These are phyloP conservation scores for Ogataea dorogensis DNA, from an alignment of 805 yeast species.

Conservation along the genomic window DNA sequence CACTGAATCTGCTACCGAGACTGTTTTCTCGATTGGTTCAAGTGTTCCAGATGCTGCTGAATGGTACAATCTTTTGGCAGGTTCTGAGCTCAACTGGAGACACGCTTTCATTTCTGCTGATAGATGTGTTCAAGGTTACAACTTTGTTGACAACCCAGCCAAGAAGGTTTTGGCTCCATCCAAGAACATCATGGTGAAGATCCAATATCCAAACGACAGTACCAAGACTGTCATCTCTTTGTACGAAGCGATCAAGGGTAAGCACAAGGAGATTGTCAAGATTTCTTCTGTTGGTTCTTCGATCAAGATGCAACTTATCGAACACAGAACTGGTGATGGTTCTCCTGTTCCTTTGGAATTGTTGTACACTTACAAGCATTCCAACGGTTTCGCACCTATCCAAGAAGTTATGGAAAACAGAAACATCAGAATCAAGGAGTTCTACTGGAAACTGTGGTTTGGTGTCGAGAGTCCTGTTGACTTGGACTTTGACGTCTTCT, in stretches of 20 bases:
- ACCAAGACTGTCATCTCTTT: constrained; percentile 61
- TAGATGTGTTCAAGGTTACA: constrained; percentile 80
- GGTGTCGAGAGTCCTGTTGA: constrained; percentile 60
- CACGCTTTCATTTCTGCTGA: constrained; percentile 80
- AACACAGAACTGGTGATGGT: constrained; percentile 81
- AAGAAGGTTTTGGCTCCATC: constrained; percentile 78
- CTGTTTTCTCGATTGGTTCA: constrained; percentile 40
- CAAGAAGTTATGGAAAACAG: constrained; percentile 86
- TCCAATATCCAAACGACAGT: constrained; percentile 50
- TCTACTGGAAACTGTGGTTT: constrained; percentile 98
- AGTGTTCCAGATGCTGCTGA: constrained; percentile 36
- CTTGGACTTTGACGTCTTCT: constrained; percentile 67
- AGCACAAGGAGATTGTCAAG: constrained; percentile 61
- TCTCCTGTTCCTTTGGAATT: constrained; percentile 73
- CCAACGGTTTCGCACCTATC: constrained; percentile 94
- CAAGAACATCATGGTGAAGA: constrained; percentile 56
- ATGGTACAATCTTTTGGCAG: constrained; percentile 86
- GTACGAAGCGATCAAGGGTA: constrained; percentile 72
- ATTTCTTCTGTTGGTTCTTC: constrained; percentile 51
- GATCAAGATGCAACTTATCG: constrained; percentile 75
- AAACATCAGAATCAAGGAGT: constrained; percentile 88
- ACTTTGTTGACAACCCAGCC: constrained; percentile 76
- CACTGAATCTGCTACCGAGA: constrained; percentile 31
- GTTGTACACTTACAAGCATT: constrained; percentile 74
- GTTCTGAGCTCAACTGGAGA: constrained; percentile 79